Evolutionary conservation across 306 rosid genomes (phyloP), one percentile per base, ranked within the genome.

Genomic region (Castanea mollissima): DNA sequence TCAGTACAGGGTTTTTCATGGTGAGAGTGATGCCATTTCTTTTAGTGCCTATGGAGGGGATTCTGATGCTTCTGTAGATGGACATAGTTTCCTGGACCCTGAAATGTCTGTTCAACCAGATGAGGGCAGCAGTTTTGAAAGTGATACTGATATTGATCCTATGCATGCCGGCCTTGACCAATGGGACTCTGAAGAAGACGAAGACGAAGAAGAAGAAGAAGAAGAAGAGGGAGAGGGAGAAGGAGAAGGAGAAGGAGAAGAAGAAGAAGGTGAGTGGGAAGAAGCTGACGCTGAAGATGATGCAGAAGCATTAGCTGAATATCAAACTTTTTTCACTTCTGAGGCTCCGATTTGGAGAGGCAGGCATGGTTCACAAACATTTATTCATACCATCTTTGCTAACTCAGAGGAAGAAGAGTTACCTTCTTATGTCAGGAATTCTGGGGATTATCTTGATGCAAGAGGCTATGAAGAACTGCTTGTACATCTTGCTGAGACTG

Each of bases 101-200:
- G 91, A 87, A 77, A 84, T 78, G 71, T 85, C 84, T 80, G 75
- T 74, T 83, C 83, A 87, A 57, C 92, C 80, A 0, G 85, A 78
- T 73, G 91, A 71, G 71, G 91, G 80, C 78, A 84, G 82, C 64
- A 91, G 76, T 67, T 84, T 82, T 78, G 92, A 89, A 49, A 89
- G 90, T 64, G 99, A 96, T 73, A 87, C 90, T 70, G 99, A 96
- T 80, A 96, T 93, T 27, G 98, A 96, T 85, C 99, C 99, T 27
- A 93, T 96, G 99, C 93, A 80, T 86, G 97, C 96, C 64, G 90
- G 96, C 78, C 86, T 87, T 13, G 44, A 83, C 84, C 93, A 83
- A 18, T 91, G 94, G 99, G 82, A 87, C 84, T 87, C 87, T 32
- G 96, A 86, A 31, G 88, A 84, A 0, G 89, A 79, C 0, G 90